phyloP scores from a whole-genome alignment of 306 rosid genomes.

The Benincasa hispida region DNA sequence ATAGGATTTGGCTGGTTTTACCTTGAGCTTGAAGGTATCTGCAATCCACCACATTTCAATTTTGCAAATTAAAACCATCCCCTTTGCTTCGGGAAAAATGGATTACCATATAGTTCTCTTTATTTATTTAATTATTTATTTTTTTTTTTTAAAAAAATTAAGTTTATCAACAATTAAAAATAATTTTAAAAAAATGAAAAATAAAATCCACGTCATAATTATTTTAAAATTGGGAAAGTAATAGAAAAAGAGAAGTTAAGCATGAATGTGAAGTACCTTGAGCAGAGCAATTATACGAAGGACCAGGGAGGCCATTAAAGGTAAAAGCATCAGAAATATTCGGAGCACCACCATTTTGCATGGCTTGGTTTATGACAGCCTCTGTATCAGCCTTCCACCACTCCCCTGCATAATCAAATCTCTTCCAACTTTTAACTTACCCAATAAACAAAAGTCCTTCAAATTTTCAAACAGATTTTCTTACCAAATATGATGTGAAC shows the following conservation, averaged over 20 bases:
- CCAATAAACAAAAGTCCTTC: background rate
- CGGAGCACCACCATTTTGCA: slow-evolving; percentile 46
- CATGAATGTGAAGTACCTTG: slow-evolving; percentile 35
- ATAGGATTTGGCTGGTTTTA: slow-evolving; percentile 2
- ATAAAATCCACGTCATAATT: too few species aligned
- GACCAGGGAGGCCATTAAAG: slow-evolving; percentile 70
- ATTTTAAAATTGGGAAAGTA: background rate
- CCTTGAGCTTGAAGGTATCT: slow-evolving; percentile 10
- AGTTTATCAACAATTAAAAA: too few species aligned
- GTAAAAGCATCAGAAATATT: slow-evolving; percentile 60
- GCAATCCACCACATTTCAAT: slow-evolving; percentile 12
- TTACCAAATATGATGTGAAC: slow-evolving; percentile 55
- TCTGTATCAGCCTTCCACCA: slow-evolving; percentile 84
- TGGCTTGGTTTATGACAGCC: slow-evolving; percentile 48
- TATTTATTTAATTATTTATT: too few species aligned
- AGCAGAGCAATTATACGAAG: slow-evolving; percentile 36
- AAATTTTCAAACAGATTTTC: background rate
- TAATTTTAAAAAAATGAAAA: too few species aligned
- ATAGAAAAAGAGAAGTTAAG: background rate
- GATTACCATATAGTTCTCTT: background rate
- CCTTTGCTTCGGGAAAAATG: background rate
- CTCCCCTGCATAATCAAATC: slow-evolving; percentile 32
- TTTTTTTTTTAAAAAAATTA: too few species aligned
- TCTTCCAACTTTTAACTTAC: background rate
- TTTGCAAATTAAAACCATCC: background rate